Evolutionary conservation across 1,284 basidiomycete species (phyloP).

Genomic region (Cryptococcus sp.): DNA sequence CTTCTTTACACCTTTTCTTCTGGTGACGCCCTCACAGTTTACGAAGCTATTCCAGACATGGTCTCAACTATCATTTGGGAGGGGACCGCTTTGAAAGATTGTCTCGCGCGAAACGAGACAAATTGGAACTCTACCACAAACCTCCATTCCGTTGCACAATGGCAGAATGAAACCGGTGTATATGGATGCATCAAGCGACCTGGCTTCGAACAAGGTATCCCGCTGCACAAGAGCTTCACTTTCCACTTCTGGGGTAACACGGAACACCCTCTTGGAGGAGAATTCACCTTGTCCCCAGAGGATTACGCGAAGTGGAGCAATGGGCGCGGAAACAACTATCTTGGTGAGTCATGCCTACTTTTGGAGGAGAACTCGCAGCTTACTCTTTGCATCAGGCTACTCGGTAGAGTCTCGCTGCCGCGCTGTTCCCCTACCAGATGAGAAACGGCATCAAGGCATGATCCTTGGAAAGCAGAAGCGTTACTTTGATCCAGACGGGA

Average conservation of each 20-base stretch:
- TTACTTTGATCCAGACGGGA: conserved; percentile 35
- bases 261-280: conserved; percentile 22
- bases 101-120: conserved; percentile 22
- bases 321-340: conserved; percentile 35
- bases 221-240: conserved; percentile 29
- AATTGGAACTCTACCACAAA: conserved; percentile 17
- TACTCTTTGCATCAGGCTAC: conserved; percentile 36
- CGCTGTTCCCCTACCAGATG: conserved; percentile 16
- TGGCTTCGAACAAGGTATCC: conserved; percentile 30
- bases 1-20: conserved; percentile 31
- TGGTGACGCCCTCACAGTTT: conserved; percentile 38
- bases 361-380: not conserved
- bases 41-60: conserved; percentile 37
- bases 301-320: conserved; percentile 16
- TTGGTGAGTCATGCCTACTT: conserved; percentile 30
- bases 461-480: conserved; percentile 46
- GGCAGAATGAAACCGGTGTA: conserved; percentile 15
- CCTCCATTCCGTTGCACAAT: conserved; percentile 8
- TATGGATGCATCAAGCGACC: conserved; percentile 26
- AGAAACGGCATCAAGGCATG: conserved; percentile 45
- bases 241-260: conserved; percentile 33
- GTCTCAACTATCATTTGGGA: conserved; percentile 38
- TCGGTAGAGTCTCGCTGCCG: conserved; percentile 48
- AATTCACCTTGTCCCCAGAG: conserved; percentile 34
- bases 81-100: conserved; percentile 14